Percentiles rank a stretch among this genome's conserved stretches.
Evolutionary conservation across 1,139 yeast genomes (phyloP).

Genomic region (Debaryomyces singareniensis): DNA sequence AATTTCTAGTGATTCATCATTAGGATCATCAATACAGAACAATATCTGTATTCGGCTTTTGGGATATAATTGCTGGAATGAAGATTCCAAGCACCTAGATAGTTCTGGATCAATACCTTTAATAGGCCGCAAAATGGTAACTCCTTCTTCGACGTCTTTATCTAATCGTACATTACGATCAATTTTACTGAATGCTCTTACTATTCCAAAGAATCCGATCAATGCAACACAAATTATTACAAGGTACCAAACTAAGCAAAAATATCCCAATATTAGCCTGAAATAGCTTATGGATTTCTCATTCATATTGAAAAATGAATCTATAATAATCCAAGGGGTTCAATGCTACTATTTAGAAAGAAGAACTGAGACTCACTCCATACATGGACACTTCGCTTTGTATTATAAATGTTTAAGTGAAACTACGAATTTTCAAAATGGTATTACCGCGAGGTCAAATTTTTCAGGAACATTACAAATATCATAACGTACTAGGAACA

Average conservation of each 20-base stretch:
- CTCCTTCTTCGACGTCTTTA: constrained; percentile 46
- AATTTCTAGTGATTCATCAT: constrained; percentile 62
- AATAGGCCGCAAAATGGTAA: constrained; percentile 74
- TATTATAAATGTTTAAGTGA: no score
- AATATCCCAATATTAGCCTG: constrained; percentile 8
- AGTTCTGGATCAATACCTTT: constrained; percentile 81
- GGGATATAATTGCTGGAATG: constrained; percentile 68
- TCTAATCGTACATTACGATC: background rate
- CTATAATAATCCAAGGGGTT: no score
- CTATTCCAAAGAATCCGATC: constrained; percentile 43
- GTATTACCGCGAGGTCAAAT: no score
- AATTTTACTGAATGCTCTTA: constrained; percentile 24
- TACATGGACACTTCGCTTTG: no score
- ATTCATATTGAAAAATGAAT: no score
- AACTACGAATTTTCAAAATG: no score
- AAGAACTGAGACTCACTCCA: no score
- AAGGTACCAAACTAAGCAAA: constrained; percentile 36
- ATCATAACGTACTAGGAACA: no score
- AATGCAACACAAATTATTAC: constrained; percentile 39
- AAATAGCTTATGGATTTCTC: background rate
- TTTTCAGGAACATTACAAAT: no score
- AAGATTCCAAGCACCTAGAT: constrained; percentile 58
- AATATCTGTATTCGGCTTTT: constrained; percentile 54
- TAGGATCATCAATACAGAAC: constrained; percentile 62
- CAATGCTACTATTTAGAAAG: no score